phyloP scores from a whole-genome alignment of 495 filamentous ascomycete species.

The Aspergillus nanangensis region DNA sequence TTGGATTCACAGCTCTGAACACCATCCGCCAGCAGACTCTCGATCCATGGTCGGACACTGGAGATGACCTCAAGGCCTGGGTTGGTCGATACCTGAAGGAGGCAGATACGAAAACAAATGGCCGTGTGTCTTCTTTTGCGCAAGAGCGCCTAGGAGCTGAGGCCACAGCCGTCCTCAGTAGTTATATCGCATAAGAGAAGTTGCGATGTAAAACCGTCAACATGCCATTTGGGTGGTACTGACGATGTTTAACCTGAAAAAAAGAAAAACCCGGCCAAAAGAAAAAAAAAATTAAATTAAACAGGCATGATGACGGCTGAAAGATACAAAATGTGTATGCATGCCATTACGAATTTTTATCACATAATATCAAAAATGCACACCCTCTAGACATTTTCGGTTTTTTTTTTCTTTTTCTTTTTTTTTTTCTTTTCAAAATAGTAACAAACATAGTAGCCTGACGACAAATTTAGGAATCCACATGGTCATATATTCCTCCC shows the following conservation, averaged over 20 bases:
- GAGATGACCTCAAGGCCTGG: constrained; percentile 71
- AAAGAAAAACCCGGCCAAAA: too few species aligned
- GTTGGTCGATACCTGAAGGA: constrained; percentile 66
- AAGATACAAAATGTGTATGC: background rate
- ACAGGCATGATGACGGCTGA: background rate
- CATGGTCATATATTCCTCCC: too few species aligned
- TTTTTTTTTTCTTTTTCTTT: background rate
- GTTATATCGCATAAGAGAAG: constrained; percentile 47
- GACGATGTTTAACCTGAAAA: too few species aligned
- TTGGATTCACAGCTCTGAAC: constrained; percentile 87
- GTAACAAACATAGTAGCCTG: too few species aligned
- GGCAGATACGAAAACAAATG: constrained; percentile 51
- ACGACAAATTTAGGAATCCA: too few species aligned
- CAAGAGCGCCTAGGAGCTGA: constrained; percentile 55
- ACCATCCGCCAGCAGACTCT: constrained; percentile 67
- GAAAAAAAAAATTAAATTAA: background rate
- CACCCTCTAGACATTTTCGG: too few species aligned
- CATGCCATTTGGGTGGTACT: too few species aligned
- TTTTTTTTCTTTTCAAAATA: constrained; percentile 1
- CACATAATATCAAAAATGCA: constrained; percentile 4
- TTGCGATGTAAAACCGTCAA: too few species aligned
- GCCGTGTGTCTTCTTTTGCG: constrained; percentile 52
- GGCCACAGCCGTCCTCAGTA: constrained; percentile 47
- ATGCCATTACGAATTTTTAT: constrained; percentile 8
- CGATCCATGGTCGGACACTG: constrained; percentile 80